A percentile compares a stretch with the other conserved stretches of the same genome.
Evolutionary conservation across 129 eudicot species (phyloP).

Genomic region (Silybum marianum): DNA sequence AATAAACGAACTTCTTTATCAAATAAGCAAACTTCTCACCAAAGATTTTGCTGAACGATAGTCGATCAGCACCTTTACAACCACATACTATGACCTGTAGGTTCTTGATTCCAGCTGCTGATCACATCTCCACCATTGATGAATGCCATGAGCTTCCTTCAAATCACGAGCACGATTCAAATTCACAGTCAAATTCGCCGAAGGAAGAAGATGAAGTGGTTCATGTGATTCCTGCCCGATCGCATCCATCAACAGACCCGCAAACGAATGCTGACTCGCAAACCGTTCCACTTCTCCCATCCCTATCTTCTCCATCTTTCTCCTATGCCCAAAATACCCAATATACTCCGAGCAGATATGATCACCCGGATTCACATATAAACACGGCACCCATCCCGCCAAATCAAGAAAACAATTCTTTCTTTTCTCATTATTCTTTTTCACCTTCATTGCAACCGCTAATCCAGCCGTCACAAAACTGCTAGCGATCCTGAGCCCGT

Average conservation of each 20-base stretch:
- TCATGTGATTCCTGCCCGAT: constrained; percentile 71
- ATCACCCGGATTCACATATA: constrained; percentile 82
- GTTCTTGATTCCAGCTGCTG: constrained; percentile 49
- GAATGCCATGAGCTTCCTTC: constrained; percentile 84
- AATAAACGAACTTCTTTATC: background rate
- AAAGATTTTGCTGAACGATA: background rate
- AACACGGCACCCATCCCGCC: constrained; percentile 65
- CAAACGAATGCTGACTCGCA: constrained; percentile 79
- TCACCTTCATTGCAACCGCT: constrained; percentile 58
- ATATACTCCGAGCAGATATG: constrained; percentile 84
- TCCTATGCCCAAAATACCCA: constrained; percentile 82
- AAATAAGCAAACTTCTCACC: too few species aligned
- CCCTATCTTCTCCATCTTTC: constrained; percentile 82
- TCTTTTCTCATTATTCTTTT: constrained; percentile 30
- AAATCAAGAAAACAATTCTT: constrained; percentile 49
- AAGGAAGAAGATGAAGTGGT: constrained; percentile 81
- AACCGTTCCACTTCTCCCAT: constrained; percentile 67
- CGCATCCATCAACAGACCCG: constrained; percentile 61
- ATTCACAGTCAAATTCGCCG: constrained; percentile 62
- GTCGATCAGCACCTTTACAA: background rate
- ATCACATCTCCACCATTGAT: constrained; percentile 87
- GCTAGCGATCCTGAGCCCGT: constrained; percentile 78
- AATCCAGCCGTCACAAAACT: constrained; percentile 93
- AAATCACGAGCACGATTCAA: constrained; percentile 50
- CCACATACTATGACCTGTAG: constrained; percentile 29